Conservation (phyloP, 78 protist genomes). For the Acrasis kona region DNA sequence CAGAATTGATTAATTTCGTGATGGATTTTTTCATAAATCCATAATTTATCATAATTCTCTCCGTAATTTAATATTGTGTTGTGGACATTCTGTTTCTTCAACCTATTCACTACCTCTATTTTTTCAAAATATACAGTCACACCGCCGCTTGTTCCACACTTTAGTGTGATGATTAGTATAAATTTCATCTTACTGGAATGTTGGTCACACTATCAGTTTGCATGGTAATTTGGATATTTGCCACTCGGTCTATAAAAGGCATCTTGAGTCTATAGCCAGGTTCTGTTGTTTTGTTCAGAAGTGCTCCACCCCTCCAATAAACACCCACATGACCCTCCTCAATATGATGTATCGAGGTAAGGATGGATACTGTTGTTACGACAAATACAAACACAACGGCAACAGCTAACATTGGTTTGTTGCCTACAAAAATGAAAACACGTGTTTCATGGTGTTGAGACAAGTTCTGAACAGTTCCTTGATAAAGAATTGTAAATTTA, state of each 20-base stretch:
- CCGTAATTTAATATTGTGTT: slow-evolving; percentile 23
- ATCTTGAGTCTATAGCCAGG: not conserved
- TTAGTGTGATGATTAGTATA: too few species aligned
- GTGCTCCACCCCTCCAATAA: slow-evolving; percentile 4
- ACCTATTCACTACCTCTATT: slow-evolving; percentile 50
- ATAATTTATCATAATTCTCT: slow-evolving; percentile 9
- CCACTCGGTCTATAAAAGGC: slow-evolving; percentile 5
- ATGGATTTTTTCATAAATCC: slow-evolving; percentile 49
- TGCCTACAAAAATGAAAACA: too few species aligned
- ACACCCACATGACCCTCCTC: slow-evolving; percentile 32
- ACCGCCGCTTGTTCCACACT: slow-evolving; percentile 62
- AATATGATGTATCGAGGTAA: too few species aligned
- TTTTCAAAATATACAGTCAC: slow-evolving; percentile 30
- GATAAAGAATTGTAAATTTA: too few species aligned
- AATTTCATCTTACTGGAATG: too few species aligned
- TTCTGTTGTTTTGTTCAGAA: not conserved
- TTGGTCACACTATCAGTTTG: slow-evolving; percentile 34
- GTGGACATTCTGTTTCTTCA: slow-evolving; percentile 2
- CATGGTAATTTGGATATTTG: slow-evolving; percentile 12
- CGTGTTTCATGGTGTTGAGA: too few species aligned
- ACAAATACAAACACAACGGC: too few species aligned
- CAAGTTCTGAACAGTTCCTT: too few species aligned
- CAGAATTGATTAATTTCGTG: slow-evolving; percentile 64
- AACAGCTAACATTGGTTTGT: too few species aligned
- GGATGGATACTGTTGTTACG: too few species aligned